Conservation (phyloP, 1,284 basidiomycete species). For the Heliocybe sulcata region DNA sequence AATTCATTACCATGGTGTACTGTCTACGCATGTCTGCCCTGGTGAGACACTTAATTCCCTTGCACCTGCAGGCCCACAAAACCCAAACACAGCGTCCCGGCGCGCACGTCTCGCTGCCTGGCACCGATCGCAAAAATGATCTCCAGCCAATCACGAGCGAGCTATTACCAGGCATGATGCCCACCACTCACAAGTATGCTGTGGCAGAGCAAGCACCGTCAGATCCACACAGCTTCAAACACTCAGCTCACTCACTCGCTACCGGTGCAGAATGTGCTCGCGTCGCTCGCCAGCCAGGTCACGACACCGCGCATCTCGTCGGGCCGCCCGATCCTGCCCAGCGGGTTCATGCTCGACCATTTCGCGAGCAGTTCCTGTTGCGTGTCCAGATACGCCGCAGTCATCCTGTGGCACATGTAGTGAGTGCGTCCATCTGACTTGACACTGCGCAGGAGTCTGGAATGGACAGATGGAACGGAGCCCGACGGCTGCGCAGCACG, state of each 20-base stretch:
- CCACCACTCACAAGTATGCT: conserved; percentile 70
- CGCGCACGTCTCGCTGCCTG: not conserved
- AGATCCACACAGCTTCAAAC: not conserved
- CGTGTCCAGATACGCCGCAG: conserved; percentile 65
- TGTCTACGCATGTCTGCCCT: not conserved
- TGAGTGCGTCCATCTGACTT: not conserved
- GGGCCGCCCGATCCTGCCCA: conserved; percentile 68
- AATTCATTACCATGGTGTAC: not conserved
- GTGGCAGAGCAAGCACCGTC: not conserved
- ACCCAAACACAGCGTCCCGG: not conserved
- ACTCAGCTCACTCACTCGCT: conserved; percentile 49
- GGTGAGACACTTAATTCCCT: not conserved
- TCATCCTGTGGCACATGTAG: conserved; percentile 47
- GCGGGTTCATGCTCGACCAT: conserved; percentile 72
- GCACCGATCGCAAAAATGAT: too few species aligned
- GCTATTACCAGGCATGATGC: conserved; percentile 57
- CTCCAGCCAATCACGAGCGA: not conserved
- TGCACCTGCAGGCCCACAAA: not conserved
- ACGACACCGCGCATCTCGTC: conserved; percentile 77
- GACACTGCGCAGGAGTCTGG: not conserved
- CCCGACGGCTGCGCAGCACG: not conserved
- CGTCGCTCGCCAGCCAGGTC: conserved; percentile 75
- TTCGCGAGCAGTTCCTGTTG: conserved; percentile 63
- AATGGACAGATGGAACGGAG: not conserved
- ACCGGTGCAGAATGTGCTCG: conserved; percentile 70